Conservation (phyloP, 2,329 filamentous ascomycete genomes). For the Aspergillus sp. region DNA sequence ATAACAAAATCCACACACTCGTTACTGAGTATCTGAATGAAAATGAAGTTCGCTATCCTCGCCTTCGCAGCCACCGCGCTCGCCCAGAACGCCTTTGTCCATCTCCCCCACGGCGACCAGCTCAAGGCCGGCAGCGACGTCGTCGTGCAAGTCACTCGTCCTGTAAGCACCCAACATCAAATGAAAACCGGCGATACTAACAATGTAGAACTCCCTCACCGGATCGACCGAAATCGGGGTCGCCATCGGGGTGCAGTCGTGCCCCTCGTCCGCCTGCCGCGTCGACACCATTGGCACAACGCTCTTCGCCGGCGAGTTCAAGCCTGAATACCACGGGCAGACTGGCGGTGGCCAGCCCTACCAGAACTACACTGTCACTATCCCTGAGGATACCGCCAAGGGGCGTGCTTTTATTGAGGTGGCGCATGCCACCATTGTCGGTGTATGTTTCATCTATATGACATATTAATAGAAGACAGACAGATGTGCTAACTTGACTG, state of each 20-base stretch:
- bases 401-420: conserved; percentile 26
- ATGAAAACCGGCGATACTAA: not conserved
- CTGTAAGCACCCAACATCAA: conserved; percentile 20
- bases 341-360: conserved; percentile 22
- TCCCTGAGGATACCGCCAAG: conserved; percentile 18
- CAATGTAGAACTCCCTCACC: conserved; percentile 26
- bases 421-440: conserved; percentile 30
- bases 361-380: conserved; percentile 31
- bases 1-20: not conserved
- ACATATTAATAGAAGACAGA: accelerated
- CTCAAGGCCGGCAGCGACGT: conserved; percentile 22
- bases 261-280: conserved; percentile 18
- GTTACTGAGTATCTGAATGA: not conserved
- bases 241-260: conserved; percentile 32
- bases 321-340: conserved; percentile 27
- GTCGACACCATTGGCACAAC: conserved; percentile 24
- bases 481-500: too few relatives aligned
- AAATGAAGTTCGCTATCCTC: conserved; percentile 24
- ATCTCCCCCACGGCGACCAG: conserved; percentile 21
- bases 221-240: conserved; percentile 27
- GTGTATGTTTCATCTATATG: conserved; percentile 24
- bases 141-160: conserved; percentile 30
- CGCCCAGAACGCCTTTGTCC: conserved; percentile 28
- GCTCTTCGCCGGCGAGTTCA: conserved; percentile 29
- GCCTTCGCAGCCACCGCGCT: conserved; percentile 23